Base-by-base conservation (phyloP, 768 basidiomycete genomes). In the Psilocybe tampanensis region DNA sequence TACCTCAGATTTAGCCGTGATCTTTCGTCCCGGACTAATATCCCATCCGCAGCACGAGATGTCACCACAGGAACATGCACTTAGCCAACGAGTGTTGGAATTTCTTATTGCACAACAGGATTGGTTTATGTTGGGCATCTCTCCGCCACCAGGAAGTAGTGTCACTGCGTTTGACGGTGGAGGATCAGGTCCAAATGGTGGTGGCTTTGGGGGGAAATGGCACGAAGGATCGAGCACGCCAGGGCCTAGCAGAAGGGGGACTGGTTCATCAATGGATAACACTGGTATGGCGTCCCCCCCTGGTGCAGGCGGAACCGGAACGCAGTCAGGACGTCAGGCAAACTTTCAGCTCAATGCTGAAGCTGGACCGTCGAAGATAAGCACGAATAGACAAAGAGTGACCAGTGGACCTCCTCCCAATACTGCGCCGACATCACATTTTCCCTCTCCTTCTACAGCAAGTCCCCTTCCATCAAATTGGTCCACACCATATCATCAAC, bases 71-170 rank as follows among this genome's bases (percentile, higher is more conserved):
- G 94, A 96, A 67, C 94, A 98, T 73, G 83, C 86, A 8, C 81
- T 94, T 8, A 94, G 90, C 61, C 96, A 97, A 72, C 79, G 81
- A 55, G 95, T 98, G 24, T 81, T 99, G 48, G 95, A 98, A 69
- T 98, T 97, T 70, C 79, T 99, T 52, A 97, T 99, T 63, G 89
- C 86, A n/a, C 89, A 98, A 60, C 95, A 98, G 69, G 95, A 96
- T 66, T 89, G 89, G 83, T 99, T 99, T 72, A 83, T 96, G 81
- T 74, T 97, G 49, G 94, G 92, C 64, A 89, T 92, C 41, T 84
- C 91, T 6, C 85, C 90, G 1, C 89, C 91, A 2, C 52, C 59
- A 4, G 62, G 54, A 13, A 50, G 53, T 21, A 47, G 55, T 32
- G 57, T 58, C 19, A 54, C 54, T 48, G 55, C 51, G 8, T 47